Conservation (phyloP, 495 filamentous ascomycete species). For the Trichocladium uniseriatum region DNA sequence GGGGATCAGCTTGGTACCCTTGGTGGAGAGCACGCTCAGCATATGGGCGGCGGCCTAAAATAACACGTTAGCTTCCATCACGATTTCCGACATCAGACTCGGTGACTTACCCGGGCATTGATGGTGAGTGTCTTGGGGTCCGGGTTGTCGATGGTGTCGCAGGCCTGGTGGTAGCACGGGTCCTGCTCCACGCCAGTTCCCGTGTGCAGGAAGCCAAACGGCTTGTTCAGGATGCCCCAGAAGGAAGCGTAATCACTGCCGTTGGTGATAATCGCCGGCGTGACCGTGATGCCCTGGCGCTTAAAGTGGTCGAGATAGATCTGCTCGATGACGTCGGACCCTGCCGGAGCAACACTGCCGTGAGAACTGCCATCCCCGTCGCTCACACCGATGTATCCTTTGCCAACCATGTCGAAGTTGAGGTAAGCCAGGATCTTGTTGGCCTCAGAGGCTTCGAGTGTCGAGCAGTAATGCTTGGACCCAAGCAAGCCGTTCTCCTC, state of each 20-base stretch:
- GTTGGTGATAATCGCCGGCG: slow-evolving; percentile 29
- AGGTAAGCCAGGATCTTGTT: slow-evolving; percentile 35
- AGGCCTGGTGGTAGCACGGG: slow-evolving; percentile 38
- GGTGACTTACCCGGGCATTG: slow-evolving; percentile 26
- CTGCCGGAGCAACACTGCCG: slow-evolving; percentile 24
- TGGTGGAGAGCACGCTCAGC: slow-evolving; percentile 28
- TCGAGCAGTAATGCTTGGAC: slow-evolving; percentile 30
- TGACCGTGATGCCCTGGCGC: slow-evolving; percentile 24
- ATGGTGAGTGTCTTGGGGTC: slow-evolving; percentile 31
- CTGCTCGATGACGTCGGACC: slow-evolving; percentile 32
- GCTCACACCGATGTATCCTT: slow-evolving; percentile 34
- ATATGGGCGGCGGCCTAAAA: slow-evolving; percentile 32
- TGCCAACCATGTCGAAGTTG: slow-evolving; percentile 39
- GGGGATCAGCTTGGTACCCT: slow-evolving; percentile 32
- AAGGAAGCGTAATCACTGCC: slow-evolving; percentile 38
- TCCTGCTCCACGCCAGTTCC: slow-evolving; percentile 34
- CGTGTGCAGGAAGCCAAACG: slow-evolving; percentile 37
- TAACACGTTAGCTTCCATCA: not conserved
- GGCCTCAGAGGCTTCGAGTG: slow-evolving; percentile 24
- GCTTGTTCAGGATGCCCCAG: slow-evolving; percentile 36
- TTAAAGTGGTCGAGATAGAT: slow-evolving; percentile 29
- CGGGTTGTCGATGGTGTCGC: slow-evolving; percentile 34
- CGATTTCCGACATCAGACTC: too few relatives aligned
- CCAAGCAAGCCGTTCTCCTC: slow-evolving; percentile 38
- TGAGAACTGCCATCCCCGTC: slow-evolving; percentile 32